A percentile compares a stretch with the other conserved stretches of the same genome.
These are phyloP conservation scores for Fusarium praegraminearum DNA, from an alignment of 2,329 filamentous ascomycete species.

Conservation along the genomic window DNA sequence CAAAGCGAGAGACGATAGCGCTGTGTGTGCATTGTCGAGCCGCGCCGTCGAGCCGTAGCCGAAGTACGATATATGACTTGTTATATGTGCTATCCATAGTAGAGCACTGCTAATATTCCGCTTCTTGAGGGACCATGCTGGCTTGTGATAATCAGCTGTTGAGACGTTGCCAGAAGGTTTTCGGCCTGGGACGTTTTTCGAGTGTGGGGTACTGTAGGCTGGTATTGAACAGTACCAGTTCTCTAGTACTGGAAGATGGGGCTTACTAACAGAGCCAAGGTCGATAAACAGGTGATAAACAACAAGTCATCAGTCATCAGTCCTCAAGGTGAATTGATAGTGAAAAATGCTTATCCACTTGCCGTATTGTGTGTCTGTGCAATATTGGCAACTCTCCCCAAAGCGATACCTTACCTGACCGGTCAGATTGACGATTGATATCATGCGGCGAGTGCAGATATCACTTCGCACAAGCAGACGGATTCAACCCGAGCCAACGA, in stretches of 20 bases:
- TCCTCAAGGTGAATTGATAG: background rate
- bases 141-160: background rate
- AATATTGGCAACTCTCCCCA: background rate
- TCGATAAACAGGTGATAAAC: conserved; percentile 5
- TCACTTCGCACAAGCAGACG: conserved; percentile 16
- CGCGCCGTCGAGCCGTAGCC: background rate
- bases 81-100: background rate
- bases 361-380: conserved; percentile 15
- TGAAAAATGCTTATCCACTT: conserved; percentile 3
- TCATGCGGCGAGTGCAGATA: conserved; percentile 11
- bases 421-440: conserved; percentile 19
- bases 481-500: conserved; percentile 25
- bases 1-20: background rate
- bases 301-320: background rate
- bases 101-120: conserved; percentile 7
- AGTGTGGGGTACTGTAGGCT: conserved; percentile 29
- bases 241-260: conserved; percentile 5
- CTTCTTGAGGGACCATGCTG: background rate
- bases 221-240: background rate
- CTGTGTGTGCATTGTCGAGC: background rate
- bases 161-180: conserved; percentile 24
- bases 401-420: background rate
- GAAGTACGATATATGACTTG: conserved; percentile 18
- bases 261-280: background rate
- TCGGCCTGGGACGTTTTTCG: conserved; percentile 18